phyloP scores from a whole-genome alignment of 2,329 filamentous ascomycete genomes.

The Metarhizium album region DNA sequence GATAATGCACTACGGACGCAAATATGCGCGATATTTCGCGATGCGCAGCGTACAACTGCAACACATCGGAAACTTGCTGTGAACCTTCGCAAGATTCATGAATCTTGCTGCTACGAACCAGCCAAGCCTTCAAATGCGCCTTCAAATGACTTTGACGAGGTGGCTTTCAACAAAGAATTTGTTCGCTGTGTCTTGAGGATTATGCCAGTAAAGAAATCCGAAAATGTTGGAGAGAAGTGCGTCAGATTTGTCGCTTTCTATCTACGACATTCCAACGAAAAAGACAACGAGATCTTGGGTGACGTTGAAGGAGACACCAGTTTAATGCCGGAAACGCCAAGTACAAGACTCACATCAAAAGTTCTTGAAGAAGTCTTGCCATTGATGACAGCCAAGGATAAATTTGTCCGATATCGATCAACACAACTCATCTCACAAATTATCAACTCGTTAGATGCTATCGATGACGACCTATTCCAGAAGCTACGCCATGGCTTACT shows the following conservation, averaged over 20 bases:
- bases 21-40: slow-evolving; percentile 61
- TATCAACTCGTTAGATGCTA: slow-evolving; percentile 82
- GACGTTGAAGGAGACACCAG: slow-evolving; percentile 58
- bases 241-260: slow-evolving; percentile 85
- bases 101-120: slow-evolving; percentile 63
- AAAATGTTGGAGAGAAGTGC: slow-evolving; percentile 74
- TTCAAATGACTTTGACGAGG: slow-evolving; percentile 64
- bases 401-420: slow-evolving; percentile 78
- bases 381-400: slow-evolving; percentile 79
- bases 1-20: slow-evolving; percentile 61
- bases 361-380: slow-evolving; percentile 66
- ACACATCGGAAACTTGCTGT: slow-evolving; percentile 85
- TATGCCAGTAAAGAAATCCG: slow-evolving; percentile 83
- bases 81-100: slow-evolving; percentile 81
- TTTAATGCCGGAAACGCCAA: slow-evolving; percentile 72
- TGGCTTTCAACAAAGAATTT: slow-evolving; percentile 81
- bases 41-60: slow-evolving; percentile 81
- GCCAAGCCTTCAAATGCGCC: slow-evolving; percentile 38
- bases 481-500: slow-evolving; percentile 68
- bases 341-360: slow-evolving; percentile 62
- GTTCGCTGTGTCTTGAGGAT: slow-evolving; percentile 71
- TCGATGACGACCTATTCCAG: slow-evolving; percentile 86
- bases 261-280: slow-evolving; percentile 59
- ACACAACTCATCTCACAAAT: slow-evolving; percentile 86
- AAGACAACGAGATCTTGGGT: slow-evolving; percentile 58